These are phyloP conservation scores for Gaertneriomyces sp. DNA, from an alignment of 192 early-diverging fungal genomes.

Conservation along the genomic window DNA sequence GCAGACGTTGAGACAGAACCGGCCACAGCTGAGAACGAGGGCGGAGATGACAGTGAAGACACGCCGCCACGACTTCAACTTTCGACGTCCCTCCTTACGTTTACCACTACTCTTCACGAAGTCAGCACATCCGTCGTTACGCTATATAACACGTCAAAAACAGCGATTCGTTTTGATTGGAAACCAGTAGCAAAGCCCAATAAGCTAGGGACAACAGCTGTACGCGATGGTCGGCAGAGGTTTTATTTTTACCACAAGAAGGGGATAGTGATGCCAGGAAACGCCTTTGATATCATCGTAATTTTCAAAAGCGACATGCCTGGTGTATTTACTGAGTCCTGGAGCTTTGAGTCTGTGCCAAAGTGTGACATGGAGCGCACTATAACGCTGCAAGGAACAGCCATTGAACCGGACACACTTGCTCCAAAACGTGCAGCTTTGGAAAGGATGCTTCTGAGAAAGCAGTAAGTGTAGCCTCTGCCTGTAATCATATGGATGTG, in stretches of 20 bases:
- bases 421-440: conserved; percentile 27
- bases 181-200: conserved; percentile 23
- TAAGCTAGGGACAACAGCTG: conserved; percentile 36
- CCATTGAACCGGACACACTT: conserved; percentile 38
- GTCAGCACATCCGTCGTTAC: conserved; percentile 40
- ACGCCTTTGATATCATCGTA: conserved; percentile 49
- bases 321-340: conserved; percentile 26
- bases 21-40: neutral
- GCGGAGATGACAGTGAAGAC: neutral
- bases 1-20: neutral
- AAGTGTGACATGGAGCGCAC: neutral
- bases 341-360: neutral
- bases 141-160: conserved; percentile 44
- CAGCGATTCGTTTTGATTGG: conserved; percentile 46
- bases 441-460: conserved; percentile 24
- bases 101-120: conserved; percentile 31
- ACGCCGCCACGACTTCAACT: conserved; percentile 4
- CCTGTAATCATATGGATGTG: neutral
- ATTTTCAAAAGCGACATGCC: conserved; percentile 44
- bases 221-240: conserved; percentile 36
- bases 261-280: conserved; percentile 48
- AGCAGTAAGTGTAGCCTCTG: conserved; percentile 26
- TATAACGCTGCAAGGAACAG: conserved; percentile 37
- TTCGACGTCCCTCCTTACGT: conserved; percentile 25
- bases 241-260: conserved; percentile 47